Conservation (phyloP, 2,329 filamentous ascomycete genomes). For the Xylaria hypoxylon region DNA sequence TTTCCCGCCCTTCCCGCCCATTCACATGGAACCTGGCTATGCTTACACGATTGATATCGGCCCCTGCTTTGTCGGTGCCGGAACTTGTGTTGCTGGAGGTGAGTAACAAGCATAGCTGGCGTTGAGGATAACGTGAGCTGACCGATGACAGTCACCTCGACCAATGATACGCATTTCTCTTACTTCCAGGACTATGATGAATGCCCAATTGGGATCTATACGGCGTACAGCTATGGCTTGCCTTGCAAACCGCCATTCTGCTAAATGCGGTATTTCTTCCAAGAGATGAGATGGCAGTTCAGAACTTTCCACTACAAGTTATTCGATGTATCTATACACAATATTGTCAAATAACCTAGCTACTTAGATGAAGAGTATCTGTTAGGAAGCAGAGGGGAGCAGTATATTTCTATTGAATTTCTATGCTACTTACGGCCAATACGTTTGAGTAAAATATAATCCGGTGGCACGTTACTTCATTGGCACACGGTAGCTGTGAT, state of each 20-base stretch:
- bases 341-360: neutral
- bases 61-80: conserved; percentile 48
- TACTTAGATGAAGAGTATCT: neutral
- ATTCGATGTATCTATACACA: neutral
- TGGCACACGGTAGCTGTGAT: no score
- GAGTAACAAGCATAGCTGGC: conserved; percentile 17
- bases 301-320: neutral
- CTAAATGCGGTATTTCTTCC: neutral
- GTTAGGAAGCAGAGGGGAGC: neutral
- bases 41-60: conserved; percentile 51
- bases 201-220: conserved; percentile 51
- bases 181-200: conserved; percentile 48
- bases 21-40: conserved; percentile 52
- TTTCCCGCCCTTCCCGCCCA: conserved; percentile 48
- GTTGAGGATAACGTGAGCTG: conserved; percentile 1
- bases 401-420: neutral
- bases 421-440: neutral
- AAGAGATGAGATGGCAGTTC: neutral
- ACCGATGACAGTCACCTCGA: conserved; percentile 46
- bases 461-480: no score
- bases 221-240: conserved; percentile 47
- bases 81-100: conserved; percentile 50
- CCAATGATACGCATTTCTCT: conserved; percentile 50
- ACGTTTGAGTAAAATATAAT: neutral
- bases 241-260: conserved; percentile 42